These are phyloP conservation scores for Auricularia cornea DNA, from an alignment of 768 basidiomycete genomes.

Conservation along the genomic window DNA sequence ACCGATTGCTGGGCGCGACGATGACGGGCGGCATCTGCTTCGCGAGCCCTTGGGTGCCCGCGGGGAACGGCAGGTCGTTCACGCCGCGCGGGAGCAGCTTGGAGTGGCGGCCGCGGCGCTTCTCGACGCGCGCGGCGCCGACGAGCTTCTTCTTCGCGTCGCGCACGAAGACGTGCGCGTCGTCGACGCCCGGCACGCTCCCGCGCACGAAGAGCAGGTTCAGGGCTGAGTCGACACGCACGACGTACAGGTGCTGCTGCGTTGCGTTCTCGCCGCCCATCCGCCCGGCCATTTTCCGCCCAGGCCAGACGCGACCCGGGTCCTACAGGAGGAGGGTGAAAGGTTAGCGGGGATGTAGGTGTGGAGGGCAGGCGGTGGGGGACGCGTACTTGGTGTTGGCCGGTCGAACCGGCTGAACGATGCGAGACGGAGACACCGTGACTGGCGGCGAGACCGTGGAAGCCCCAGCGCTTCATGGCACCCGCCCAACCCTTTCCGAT, in stretches of 20 bases:
- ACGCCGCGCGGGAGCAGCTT: conserved; percentile 78
- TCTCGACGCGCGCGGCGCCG: conserved; percentile 51
- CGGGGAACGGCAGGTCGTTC: conserved; percentile 83
- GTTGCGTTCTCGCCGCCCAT: conserved; percentile 81
- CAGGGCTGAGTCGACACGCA: conserved; percentile 77
- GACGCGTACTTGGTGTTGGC: conserved; percentile 82
- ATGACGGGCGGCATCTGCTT: conserved; percentile 55
- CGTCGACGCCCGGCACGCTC: conserved; percentile 83
- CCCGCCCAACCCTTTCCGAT: conserved; percentile 98
- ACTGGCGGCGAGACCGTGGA: conserved; percentile 82
- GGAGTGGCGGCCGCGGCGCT: conserved; percentile 63
- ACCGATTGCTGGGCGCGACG: conserved; percentile 59
- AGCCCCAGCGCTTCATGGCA: conserved; percentile 93
- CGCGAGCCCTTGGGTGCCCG: conserved; percentile 73
- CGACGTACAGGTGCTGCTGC: conserved; percentile 78
- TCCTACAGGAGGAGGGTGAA: conserved; percentile 46
- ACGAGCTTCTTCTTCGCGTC: conserved; percentile 86
- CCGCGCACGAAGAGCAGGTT: conserved; percentile 89
- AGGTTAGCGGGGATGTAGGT: conserved; percentile 7
- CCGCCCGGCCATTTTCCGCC: conserved; percentile 96
- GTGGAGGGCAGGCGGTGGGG: too few relatives aligned
- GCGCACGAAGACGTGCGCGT: conserved; percentile 73
- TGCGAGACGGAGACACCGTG: conserved; percentile 96
- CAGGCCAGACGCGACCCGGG: conserved; percentile 92
- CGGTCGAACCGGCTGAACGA: conserved; percentile 86